Base-by-base conservation (phyloP, 1,284 basidiomycete genomes). In the Moniliella sp. region DNA sequence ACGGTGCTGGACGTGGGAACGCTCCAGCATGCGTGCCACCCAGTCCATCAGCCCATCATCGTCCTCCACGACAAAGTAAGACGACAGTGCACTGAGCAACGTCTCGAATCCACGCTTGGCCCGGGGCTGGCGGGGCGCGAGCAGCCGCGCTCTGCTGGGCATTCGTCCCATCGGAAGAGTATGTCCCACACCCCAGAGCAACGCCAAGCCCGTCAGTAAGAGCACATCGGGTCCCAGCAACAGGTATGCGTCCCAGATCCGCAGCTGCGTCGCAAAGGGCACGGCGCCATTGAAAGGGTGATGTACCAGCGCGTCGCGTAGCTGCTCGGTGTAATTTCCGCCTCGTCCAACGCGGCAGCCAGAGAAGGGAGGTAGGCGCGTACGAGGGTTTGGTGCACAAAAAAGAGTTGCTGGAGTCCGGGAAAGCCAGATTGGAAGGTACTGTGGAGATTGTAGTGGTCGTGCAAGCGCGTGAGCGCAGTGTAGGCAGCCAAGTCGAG, bases 291-390 rank as follows among this genome's bases (percentile, higher is more conserved):
- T 74, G 27, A 62, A 65, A 97, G 66, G 2, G 91, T 97, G 61
- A 99, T 97, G 62, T 93, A 97, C 86, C 88, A 97, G 62, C 93
- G 93, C 1, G 88, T 94, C 18, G 83, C 88, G 62, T 88, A 99
- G 11, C 81, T 75, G 25, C 83, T 86, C 3, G 80, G 82, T 4
- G 77, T 78, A 42, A 99, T 77, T 42, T 72, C 75, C 64, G 75
- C 72, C 4, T 41, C 31, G 11, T 43, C 41, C 61, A 94, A 81
- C 12, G 76, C 73, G 17, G 65, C 66, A 48, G 78, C 82, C n/a
- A 97, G 75, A 17, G 72, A 72, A 0, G 91, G 88, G 73, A 93
- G 75, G 63, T 78, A 70, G 42, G 69, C 66, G 59, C 82, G 72
- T 55, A 76, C 76, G 27, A 94, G 68, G 27, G 74, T 69, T 57